Evolutionary conservation across 148 eudicot species (phyloP).

Genomic region (Agrostemma githago): DNA sequence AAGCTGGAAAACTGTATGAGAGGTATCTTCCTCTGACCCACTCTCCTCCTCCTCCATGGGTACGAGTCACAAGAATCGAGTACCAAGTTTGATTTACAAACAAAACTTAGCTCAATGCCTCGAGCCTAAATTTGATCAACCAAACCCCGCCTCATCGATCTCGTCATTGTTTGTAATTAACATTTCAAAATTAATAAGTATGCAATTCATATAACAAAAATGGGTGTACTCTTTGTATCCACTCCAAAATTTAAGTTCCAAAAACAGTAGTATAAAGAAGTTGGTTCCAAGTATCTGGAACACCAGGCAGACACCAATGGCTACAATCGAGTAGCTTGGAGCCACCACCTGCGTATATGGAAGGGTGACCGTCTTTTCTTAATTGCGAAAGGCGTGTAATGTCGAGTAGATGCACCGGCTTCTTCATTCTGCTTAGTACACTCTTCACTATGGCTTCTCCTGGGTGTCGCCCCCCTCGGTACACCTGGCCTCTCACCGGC

Average conservation of each 20-base stretch:
- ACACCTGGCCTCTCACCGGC: constrained; percentile 45
- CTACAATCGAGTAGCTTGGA: constrained; percentile 46
- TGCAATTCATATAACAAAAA: constrained; percentile 5
- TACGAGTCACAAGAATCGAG: no score
- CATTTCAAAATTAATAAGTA: no score
- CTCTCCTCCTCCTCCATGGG: no score
- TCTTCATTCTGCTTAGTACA: constrained; percentile 38
- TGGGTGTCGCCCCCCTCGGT: constrained; percentile 35
- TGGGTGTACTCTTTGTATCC: neutral
- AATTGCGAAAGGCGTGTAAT: constrained; percentile 51
- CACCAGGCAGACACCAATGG: constrained; percentile 82
- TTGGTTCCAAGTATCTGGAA: constrained; percentile 80
- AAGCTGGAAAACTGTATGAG: no score
- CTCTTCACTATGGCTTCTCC: constrained; percentile 49
- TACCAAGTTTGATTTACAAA: no score
- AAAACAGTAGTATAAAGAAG: constrained; percentile 43
- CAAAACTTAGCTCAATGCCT: no score
- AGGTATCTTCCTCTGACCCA: no score
- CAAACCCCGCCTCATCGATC: no score
- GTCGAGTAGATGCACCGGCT: constrained; percentile 52
- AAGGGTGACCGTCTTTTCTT: constrained; percentile 70
- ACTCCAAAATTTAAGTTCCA: neutral
- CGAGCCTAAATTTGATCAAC: no score
- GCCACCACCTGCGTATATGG: constrained; percentile 37
- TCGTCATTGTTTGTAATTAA: no score